Conservation (phyloP, 2,329 filamentous ascomycete genomes). For the Thelonectria blattea region DNA sequence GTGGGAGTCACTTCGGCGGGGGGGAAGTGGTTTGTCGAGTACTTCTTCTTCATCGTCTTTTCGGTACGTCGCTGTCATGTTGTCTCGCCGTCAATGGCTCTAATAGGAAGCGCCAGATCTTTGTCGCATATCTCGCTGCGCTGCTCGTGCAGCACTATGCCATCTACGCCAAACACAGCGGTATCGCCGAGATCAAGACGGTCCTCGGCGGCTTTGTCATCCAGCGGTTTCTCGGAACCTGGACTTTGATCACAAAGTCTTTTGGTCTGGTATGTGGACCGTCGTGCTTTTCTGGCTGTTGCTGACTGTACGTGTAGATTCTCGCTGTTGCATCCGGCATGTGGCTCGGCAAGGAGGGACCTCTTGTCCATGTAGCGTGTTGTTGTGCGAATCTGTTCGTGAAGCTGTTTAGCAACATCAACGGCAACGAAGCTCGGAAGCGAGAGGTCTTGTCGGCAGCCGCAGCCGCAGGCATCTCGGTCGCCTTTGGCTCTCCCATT, state of each 20-base stretch:
- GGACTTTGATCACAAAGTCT: conserved; percentile 90
- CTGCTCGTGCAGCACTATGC: conserved; percentile 84
- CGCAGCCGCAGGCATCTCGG: conserved; percentile 89
- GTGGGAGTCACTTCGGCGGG: conserved; percentile 69
- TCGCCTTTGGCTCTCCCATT: conserved; percentile 92
- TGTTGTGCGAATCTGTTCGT: conserved; percentile 95
- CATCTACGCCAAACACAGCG: conserved; percentile 88
- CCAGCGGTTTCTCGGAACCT: conserved; percentile 80
- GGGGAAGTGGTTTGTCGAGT: conserved; percentile 83
- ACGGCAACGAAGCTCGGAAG: conserved; percentile 91
- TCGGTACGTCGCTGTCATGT: conserved; percentile 66
- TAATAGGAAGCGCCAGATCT: conserved; percentile 57
- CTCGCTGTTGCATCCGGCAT: conserved; percentile 91
- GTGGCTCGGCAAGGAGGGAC: conserved; percentile 97
- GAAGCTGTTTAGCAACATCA: conserved; percentile 81
- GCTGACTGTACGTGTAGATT: conserved; percentile 60
- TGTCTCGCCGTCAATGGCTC: too few species aligned
- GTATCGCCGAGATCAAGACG: conserved; percentile 98
- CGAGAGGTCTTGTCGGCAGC: conserved; percentile 92
- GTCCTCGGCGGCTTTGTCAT: conserved; percentile 95
- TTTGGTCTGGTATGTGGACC: conserved; percentile 72
- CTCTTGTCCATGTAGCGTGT: conserved; percentile 93
- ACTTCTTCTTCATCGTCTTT: conserved; percentile 83
- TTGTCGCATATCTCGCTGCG: conserved; percentile 79
- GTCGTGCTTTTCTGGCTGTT: neutral